These are phyloP conservation scores for Tritrichomonas musculus DNA, from an alignment of 208 protist species.

Conservation along the genomic window DNA sequence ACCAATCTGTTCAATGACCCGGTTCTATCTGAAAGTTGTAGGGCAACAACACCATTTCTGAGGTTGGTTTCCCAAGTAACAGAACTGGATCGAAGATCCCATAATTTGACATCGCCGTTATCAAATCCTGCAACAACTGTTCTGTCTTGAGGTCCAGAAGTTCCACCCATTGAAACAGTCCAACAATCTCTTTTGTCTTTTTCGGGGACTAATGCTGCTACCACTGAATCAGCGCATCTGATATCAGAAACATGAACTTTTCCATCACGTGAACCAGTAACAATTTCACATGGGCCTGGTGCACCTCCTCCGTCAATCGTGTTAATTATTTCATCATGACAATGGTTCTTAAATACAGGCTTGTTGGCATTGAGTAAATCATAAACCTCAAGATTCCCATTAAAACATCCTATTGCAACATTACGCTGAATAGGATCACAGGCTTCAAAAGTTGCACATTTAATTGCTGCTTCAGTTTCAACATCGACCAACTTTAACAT, in stretches of 20 bases:
- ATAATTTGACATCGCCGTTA: slow-evolving; percentile 58
- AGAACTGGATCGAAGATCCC: slow-evolving; percentile 46
- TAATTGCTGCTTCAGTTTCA: slow-evolving; percentile 37
- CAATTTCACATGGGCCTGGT: slow-evolving; percentile 48
- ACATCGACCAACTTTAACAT: slow-evolving; percentile 33
- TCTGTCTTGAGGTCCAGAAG: slow-evolving; percentile 39
- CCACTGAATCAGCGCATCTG: slow-evolving; percentile 34
- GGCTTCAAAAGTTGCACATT: slow-evolving; percentile 49
- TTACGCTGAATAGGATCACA: slow-evolving; percentile 39
- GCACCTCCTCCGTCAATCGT: slow-evolving; percentile 50
- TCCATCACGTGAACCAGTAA: slow-evolving; percentile 49
- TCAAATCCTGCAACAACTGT: slow-evolving; percentile 52
- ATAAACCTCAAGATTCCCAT: slow-evolving; percentile 39
- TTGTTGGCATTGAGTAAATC: slow-evolving; percentile 35
- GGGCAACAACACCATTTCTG: neutral
- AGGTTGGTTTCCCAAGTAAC: slow-evolving; percentile 51
- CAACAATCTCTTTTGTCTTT: slow-evolving; percentile 47
- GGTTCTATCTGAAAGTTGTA: neutral
- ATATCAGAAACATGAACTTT: slow-evolving; percentile 47
- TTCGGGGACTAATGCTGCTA: slow-evolving; percentile 41
- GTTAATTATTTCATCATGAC: slow-evolving; percentile 49
- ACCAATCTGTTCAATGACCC: neutral
- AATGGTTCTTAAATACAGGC: slow-evolving; percentile 41
- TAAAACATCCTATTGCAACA: slow-evolving; percentile 48
- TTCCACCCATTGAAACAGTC: slow-evolving; percentile 50